Evolutionary conservation across 2,329 filamentous ascomycete genomes (phyloP), one percentile per base, ranked within the genome.

Genomic region (Arthrobotrys sphaeroides): DNA sequence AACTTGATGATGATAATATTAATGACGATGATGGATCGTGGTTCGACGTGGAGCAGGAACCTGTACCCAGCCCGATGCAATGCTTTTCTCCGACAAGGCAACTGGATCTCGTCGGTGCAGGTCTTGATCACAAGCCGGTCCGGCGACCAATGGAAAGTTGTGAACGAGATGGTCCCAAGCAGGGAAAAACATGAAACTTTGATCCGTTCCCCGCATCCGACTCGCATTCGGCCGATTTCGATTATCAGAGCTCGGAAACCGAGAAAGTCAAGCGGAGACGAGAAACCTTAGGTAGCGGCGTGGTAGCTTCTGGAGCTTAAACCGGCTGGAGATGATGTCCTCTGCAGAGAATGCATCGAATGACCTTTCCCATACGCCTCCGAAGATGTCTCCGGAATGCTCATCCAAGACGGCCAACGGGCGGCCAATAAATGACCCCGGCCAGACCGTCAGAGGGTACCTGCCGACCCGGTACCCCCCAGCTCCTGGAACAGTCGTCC

Each of bases 101-200:
- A 24, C 53, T 59, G 53, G 36, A 59, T 59, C 53, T 57, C 47
- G 10, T 31, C 47, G 28, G 7, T 12, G 31, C 31, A 28, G n/a
- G n/a, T n/a, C n/a, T n/a, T 60, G 38, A 60, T 60, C 55, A 60
- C 55, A 60, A 60, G 55, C 55, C 55, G 24, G 24, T 60, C n/a
- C n/a, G n/a, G 55, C 55, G 55, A 28, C 55, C 55, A 60, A 38
- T 38, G 6, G 51, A 20, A 38, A n/a, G n/a, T n/a, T n/a, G n/a
- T n/a, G n/a, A n/a, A n/a, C n/a, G n/a, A n/a, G n/a, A n/a, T n/a
- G n/a, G n/a, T n/a, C n/a, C n/a, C n/a, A n/a, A 36, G 31, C 31
- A 38, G 18, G 16, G 38, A 53, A 40, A 33, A 51, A 33, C 47
- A 55, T 38, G 18, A 55, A 38, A 55, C 31, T 38, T 53, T 53